Percentiles rank a stretch among this genome's conserved stretches.
Evolutionary conservation across 2,329 filamentous ascomycete genomes (phyloP).

Genomic region (Fusarium falciforme): DNA sequence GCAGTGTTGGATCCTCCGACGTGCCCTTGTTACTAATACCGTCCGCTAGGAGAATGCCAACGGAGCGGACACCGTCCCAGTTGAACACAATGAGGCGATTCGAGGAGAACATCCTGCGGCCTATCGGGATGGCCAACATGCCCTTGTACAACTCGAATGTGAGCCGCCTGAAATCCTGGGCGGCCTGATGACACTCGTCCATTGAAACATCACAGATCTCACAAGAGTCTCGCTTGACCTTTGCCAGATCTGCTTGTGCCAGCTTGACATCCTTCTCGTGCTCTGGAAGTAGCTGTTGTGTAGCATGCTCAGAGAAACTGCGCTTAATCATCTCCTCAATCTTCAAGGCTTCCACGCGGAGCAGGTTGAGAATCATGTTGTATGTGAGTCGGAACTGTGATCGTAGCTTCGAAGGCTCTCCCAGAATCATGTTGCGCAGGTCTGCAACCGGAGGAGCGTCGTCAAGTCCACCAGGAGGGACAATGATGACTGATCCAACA

Average conservation of each 20-base stretch:
- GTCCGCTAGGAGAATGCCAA: conserved; percentile 83
- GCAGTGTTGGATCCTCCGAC: conserved; percentile 72
- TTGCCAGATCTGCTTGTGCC: conserved; percentile 90
- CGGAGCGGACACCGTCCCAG: conserved; percentile 84
- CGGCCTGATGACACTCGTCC: conserved; percentile 82
- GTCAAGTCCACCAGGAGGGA: conserved; percentile 80
- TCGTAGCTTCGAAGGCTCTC: conserved; percentile 92
- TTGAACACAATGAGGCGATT: conserved; percentile 87
- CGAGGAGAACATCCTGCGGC: conserved; percentile 80
- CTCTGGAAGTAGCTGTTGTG: conserved; percentile 91
- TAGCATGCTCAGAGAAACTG: conserved; percentile 98
- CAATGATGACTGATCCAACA: conserved; percentile 94
- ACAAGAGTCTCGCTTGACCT: conserved; percentile 88
- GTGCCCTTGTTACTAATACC: conserved; percentile 72
- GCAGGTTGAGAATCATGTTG: conserved; percentile 98
- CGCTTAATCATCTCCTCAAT: conserved; percentile 99
- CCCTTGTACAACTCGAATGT: conserved; percentile 83
- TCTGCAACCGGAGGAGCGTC: conserved; percentile 89
- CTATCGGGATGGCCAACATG: conserved; percentile 82
- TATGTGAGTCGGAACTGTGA: conserved; percentile 98
- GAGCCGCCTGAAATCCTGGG: conserved; percentile 82
- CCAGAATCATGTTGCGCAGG: conserved; percentile 92
- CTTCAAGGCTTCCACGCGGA: conserved; percentile 95
- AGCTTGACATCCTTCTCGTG: conserved; percentile 95
- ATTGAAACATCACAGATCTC: conserved; percentile 83